These are phyloP conservation scores for Dalbergia cochinchinensis DNA, from an alignment of 306 rosid genomes.

Conservation along the genomic window DNA sequence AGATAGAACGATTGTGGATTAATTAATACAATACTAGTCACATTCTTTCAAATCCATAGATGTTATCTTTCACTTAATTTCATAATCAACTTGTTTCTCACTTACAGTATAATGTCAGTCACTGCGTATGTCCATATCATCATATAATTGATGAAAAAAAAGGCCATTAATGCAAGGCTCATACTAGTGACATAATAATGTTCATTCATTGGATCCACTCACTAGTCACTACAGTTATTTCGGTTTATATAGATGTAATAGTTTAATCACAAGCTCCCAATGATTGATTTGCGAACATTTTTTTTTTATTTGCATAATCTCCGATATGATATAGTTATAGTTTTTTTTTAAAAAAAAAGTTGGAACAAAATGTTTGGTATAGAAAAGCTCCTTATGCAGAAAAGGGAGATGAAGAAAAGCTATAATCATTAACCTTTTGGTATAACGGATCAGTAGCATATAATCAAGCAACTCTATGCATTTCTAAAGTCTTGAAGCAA, in stretches of 20 bases:
- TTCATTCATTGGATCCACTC: conserved; percentile 28
- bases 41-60: conserved; percentile 34
- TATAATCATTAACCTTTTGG: conserved; percentile 22
- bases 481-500: conserved; percentile 2
- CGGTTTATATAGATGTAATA: background rate
- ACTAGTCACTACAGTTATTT: background rate
- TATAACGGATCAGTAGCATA: background rate
- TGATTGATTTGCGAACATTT: conserved; percentile 40
- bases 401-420: background rate
- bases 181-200: background rate
- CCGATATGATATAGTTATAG: background rate
- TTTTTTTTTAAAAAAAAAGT: background rate
- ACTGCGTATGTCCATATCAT: conserved; percentile 18
- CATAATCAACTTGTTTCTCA: conserved; percentile 36
- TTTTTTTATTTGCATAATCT: conserved; percentile 31
- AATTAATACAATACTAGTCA: conserved; percentile 19
- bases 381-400: conserved; percentile 6
- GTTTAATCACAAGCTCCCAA: conserved; percentile 30
- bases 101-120: conserved; percentile 22
- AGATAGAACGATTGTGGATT: conserved; percentile 23
- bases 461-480: background rate
- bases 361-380: conserved; percentile 33
- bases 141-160: background rate
- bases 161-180: background rate
- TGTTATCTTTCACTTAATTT: conserved; percentile 33